Evolutionary conservation across 495 filamentous ascomycete genomes (phyloP).

Genomic region (Xylaria scruposa): DNA sequence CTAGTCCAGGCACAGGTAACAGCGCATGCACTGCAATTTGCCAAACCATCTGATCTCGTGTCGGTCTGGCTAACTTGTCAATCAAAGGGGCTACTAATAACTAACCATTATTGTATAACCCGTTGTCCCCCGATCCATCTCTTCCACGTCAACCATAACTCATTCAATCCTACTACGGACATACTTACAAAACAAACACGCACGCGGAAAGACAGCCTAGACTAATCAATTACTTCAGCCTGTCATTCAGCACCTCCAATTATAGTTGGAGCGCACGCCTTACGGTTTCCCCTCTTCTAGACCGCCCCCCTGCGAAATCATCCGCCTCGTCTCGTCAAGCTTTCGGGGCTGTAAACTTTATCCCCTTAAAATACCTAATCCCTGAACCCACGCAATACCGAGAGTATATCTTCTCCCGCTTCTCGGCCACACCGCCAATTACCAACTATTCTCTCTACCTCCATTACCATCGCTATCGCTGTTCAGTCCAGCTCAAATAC

Average conservation of each 20-base stretch:
- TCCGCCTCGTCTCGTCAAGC: too few relatives aligned
- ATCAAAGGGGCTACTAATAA: conserved; percentile 20
- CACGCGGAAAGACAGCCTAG: conserved; percentile 7
- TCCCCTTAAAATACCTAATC: background rate
- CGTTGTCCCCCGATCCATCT: background rate
- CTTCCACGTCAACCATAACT: background rate
- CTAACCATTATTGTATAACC: background rate
- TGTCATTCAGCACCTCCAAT: background rate
- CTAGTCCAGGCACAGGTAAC: background rate
- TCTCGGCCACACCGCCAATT: conserved; percentile 14
- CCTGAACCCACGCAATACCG: background rate
- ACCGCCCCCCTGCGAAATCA: conserved; percentile 6
- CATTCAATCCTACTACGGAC: background rate
- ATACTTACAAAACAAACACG: background rate
- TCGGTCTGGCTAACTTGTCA: background rate
- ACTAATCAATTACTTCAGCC: background rate
- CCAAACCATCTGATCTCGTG: conserved; percentile 25
- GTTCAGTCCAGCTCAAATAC: background rate
- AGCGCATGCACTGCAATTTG: conserved; percentile 15
- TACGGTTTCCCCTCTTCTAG: background rate
- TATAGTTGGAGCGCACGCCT: background rate
- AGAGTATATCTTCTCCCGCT: background rate
- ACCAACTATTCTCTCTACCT: background rate
- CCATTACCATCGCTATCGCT: background rate
- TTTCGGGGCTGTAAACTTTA: conserved; percentile 12